Evolutionary conservation across 106 monocot genomes (phyloP), one percentile per base, ranked within the genome.

Genomic region (Apostasia ramifera): DNA sequence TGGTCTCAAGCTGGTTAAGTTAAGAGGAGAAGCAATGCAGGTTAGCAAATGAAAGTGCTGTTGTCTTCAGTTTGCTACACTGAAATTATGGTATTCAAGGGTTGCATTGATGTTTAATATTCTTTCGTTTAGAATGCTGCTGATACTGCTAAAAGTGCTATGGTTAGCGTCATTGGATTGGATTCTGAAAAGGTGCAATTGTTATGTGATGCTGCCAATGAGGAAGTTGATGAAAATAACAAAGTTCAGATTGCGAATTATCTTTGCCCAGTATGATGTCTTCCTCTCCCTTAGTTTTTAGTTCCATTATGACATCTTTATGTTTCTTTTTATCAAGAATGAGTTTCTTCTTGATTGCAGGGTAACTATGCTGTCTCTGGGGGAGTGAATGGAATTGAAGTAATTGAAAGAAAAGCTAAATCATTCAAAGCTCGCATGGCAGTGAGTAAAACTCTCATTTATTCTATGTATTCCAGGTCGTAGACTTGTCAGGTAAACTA

Each of bases 1-100:
- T 87, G 95, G 95, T 57, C 92, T 97, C 58, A 92, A 89, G 86
- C 95, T 97, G 72, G 95, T 97, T 68, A 97, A 97, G 72, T 75
- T 97, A 47, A 86, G 95, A 82, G 95, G 95, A 78, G 95, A 97
- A 81, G 95, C 95, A 55, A 97, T 97, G 95, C 95, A 95, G 82
- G 95, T 91, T 59, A 72, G 80, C 59, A 57, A 11, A 8, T 62
- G 43, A 77, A 67, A 74, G 6, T 52, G 53, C 44, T 40, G 11
- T 61, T 69, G 9, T 7, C 12, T 12, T 12, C 44, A 41, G 1
- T 37, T 2, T 42, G 51, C n/a, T 9, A 11, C 3, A 8, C 4
- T 3, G 6, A 11, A 57, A 3, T 13, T 57, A 8, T 57, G 57
- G 5, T 11, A 11, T 57, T 57, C 9, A 57, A 15, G 3, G 4